These are phyloP conservation scores for Phytophthora rubi DNA, from an alignment of 352 stramenopile species.

Conservation along the genomic window DNA sequence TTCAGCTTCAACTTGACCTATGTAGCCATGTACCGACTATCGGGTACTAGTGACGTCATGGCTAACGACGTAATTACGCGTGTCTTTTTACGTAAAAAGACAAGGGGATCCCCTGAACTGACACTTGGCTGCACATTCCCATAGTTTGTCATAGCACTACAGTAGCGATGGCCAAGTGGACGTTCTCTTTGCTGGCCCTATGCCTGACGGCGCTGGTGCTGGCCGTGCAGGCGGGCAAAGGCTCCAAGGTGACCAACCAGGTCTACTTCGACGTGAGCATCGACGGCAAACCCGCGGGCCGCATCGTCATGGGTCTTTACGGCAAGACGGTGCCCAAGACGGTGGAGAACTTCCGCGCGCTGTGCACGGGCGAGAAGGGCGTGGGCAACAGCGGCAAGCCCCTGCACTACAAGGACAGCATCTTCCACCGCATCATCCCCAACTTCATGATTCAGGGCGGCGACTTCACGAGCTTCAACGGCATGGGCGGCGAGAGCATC, in stretches of 20 bases:
- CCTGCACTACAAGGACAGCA: slow-evolving; percentile 96
- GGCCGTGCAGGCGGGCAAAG: slow-evolving; percentile 45
- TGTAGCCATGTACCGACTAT: slow-evolving; percentile 8
- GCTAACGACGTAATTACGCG: slow-evolving; percentile 8
- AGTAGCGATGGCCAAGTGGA: slow-evolving; percentile 61
- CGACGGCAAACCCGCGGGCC: slow-evolving; percentile 81
- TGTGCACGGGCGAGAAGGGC: slow-evolving; percentile 82
- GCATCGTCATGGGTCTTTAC: slow-evolving; percentile 88
- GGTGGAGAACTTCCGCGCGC: slow-evolving; percentile 77
- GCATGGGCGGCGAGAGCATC: slow-evolving; percentile 95
- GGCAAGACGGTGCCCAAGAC: slow-evolving; percentile 89
- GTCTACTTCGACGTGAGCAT: slow-evolving; percentile 98
- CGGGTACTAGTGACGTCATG: neutral
- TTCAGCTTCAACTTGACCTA: slow-evolving; percentile 13
- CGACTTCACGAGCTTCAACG: slow-evolving; percentile 89
- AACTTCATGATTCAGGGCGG: slow-evolving; percentile 93
- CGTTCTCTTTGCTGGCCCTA: slow-evolving; percentile 49
- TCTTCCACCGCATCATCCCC: slow-evolving; percentile 98
- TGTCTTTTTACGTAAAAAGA: slow-evolving; percentile 17
- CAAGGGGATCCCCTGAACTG: neutral
- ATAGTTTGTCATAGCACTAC: no score
- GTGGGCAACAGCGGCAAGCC: slow-evolving; percentile 93
- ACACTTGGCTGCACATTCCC: neutral
- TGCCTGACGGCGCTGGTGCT: slow-evolving; percentile 47
- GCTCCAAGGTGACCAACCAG: slow-evolving; percentile 88